Evolutionary conservation across 2,329 filamentous ascomycete species (phyloP).

Genomic region (Xylariales sp.): DNA sequence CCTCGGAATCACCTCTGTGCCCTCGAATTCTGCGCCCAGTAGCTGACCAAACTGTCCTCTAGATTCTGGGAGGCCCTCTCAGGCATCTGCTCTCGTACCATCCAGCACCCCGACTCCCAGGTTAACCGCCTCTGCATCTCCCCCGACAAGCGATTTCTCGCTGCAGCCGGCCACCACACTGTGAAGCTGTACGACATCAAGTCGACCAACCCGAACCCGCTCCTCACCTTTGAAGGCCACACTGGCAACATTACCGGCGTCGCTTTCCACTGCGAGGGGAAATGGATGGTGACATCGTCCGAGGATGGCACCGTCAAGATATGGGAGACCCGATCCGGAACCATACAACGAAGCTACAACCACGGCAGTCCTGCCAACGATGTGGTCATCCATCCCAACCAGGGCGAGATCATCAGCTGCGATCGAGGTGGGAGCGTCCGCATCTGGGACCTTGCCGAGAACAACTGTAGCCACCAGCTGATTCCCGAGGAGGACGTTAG

Average conservation of each 20-base stretch:
- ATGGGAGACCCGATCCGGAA: slow-evolving; percentile 85
- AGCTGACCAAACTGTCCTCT: too few relatives aligned
- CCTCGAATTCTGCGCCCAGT: too few relatives aligned
- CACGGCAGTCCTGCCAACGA: slow-evolving; percentile 91
- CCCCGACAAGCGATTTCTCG: slow-evolving; percentile 93
- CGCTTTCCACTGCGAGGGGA: slow-evolving; percentile 96
- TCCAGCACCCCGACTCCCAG: slow-evolving; percentile 96
- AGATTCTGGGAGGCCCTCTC: slow-evolving; percentile 99
- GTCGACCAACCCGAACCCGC: slow-evolving; percentile 90
- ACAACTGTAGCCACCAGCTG: slow-evolving; percentile 92
- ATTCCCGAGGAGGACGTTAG: slow-evolving; percentile 95
- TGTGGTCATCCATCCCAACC: slow-evolving; percentile 98
- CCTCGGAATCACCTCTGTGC: too few relatives aligned
- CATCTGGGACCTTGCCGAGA: slow-evolving; percentile 95
- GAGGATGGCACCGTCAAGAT: slow-evolving; percentile 97
- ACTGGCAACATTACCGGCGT: slow-evolving; percentile 94
- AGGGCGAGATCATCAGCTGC: slow-evolving; percentile 96
- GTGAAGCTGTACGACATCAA: slow-evolving; percentile 99
- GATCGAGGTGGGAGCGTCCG: slow-evolving; percentile 89
- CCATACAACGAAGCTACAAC: slow-evolving; percentile 86
- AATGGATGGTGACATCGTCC: slow-evolving; percentile 99
- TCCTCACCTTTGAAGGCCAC: slow-evolving; percentile 93
- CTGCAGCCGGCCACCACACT: slow-evolving; percentile 72
- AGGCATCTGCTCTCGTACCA: slow-evolving; percentile 95
- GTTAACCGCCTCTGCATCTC: slow-evolving; percentile 98